Evolutionary conservation across 2,329 filamentous ascomycete species (phyloP), one percentile per base, ranked within the genome.

Genomic region (Gliomastix tumulicola): DNA sequence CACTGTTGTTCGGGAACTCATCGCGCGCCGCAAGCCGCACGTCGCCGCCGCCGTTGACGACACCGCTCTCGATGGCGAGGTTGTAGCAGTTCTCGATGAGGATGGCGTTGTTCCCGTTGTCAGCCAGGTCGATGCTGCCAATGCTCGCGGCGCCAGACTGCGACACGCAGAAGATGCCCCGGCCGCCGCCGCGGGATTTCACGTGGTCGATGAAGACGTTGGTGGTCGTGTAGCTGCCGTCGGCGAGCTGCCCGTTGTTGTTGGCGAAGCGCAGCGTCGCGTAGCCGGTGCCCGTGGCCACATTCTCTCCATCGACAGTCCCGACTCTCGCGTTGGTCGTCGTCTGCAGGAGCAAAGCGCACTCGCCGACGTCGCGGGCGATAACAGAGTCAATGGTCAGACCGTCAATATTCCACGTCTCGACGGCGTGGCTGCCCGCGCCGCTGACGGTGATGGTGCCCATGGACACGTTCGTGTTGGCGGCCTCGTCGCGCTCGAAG

Each of bases 31-130:
- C 52, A 11, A 77, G 44, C 4, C 74, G 60, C 7, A 77, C 71
- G 50, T 76, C 71, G 1, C 74, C 74, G 2, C 74, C 73, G 3
- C 71, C 68, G 19, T 62, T 66, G 18, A 78, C 66, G 3, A 59
- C 69, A 1, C 74, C 74, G 15, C 65, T 64, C 3, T 49, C 53
- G 48, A 77, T 74, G 2, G 56, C 53, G 21, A 78, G 43, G 35
- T 71, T 71, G 50, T 77, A 76, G 56, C 74, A 77, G 51, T 78
- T 78, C 60, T 78, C 73, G 20, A 78, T 69, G 2, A 78, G 58
- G 16, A 77, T 62, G 1, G 73, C 67, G 39, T 77, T 76, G 48
- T 71, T 74, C 0, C 65, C 72, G 33, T 75, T 77, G 44, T 58
- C 54, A 0, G 69, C 62, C 2, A 77, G 57, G 43, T 76, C 70